Base-by-base conservation (phyloP, 805 yeast species). In the Scheffersomyces lignosus region DNA sequence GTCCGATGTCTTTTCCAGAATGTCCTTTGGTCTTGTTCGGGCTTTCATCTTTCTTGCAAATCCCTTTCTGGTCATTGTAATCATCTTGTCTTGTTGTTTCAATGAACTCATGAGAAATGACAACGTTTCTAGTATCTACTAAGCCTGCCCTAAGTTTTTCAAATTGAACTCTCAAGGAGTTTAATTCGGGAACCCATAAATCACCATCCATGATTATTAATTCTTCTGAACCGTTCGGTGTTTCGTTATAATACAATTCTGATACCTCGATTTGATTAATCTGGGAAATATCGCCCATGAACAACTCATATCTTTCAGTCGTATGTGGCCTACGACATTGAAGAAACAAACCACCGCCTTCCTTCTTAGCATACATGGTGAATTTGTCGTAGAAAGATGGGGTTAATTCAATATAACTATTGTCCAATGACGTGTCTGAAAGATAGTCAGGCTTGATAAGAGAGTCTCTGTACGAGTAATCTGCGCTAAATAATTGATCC, bases 401-500 rank as follows among this genome's bases (percentile, higher is more conserved):
- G 3, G 54, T 47, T 15, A 66, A 41, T 41, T 69, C 73, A 5
- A 67, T 54, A 26, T 48, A 44, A 32, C 55, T 48, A 3, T 53
- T 58, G 36, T 58, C 59, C n/a, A 48, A 37, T 3, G 40, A n/a
- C 5, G 48, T 27, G 15, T 23, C 17, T 7, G 20, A 30, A 16
- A 62, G 43, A 47, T 74, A 60, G 0, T 39, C 18, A 2, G 85
- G 83, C 36, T 65, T 58, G 1, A 64, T 46, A 15, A 81, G 52
- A 1, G 77, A 64, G 4, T 60, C 47, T 13, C 47, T 47, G 52
- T 64, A 75, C 12, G 56, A 47, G 29, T 64, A 40, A 42, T 79
- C 81, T 3, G 73, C 51, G 28, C 62, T 59, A 47, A 78, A 80
- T 2, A 78, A 51, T n/a, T 58, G 52, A 28, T 57, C 52, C 59